These are phyloP conservation scores for Penicillium paneum DNA, from an alignment of 2,329 filamentous ascomycete species.

Conservation along the genomic window DNA sequence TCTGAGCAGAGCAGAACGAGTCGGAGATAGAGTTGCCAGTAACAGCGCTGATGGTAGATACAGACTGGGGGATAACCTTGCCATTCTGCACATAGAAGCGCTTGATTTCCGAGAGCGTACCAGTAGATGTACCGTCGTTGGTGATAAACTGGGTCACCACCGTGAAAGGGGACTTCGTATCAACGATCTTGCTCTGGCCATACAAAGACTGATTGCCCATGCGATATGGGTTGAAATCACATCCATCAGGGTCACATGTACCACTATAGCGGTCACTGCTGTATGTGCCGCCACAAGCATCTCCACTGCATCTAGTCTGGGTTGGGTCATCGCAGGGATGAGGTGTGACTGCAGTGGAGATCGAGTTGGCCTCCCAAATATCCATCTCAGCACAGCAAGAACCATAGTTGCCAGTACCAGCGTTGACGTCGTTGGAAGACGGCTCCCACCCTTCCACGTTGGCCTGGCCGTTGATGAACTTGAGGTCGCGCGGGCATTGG, in stretches of 20 bases:
- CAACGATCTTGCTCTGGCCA: slow-evolving; percentile 56
- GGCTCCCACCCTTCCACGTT: slow-evolving; percentile 55
- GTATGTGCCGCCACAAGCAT: slow-evolving; percentile 53
- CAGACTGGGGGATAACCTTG: slow-evolving; percentile 56
- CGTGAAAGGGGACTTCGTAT: slow-evolving; percentile 59
- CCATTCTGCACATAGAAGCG: slow-evolving; percentile 65
- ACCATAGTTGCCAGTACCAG: slow-evolving; percentile 52
- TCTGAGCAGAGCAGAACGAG: slow-evolving; percentile 56
- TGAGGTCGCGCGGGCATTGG: slow-evolving; percentile 52
- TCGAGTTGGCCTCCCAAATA: slow-evolving; percentile 66
- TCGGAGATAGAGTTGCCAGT: slow-evolving; percentile 55
- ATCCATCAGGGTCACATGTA: slow-evolving; percentile 66
- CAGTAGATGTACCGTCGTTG: slow-evolving; percentile 46
- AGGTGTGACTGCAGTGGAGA: slow-evolving; percentile 62
- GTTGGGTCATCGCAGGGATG: slow-evolving; percentile 57
- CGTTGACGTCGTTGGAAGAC: slow-evolving; percentile 53
- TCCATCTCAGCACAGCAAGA: slow-evolving; percentile 67
- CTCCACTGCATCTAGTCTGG: slow-evolving; percentile 51
- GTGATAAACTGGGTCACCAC: slow-evolving; percentile 67
- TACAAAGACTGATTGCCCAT: slow-evolving; percentile 63
- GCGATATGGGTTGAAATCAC: slow-evolving; percentile 68
- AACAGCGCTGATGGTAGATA: slow-evolving; percentile 46
- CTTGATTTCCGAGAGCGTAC: slow-evolving; percentile 58
- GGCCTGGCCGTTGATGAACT: slow-evolving; percentile 45
- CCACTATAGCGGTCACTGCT: slow-evolving; percentile 56